Base-by-base conservation (phyloP, 2,329 filamentous ascomycete species). In the Geosmithia flava region DNA sequence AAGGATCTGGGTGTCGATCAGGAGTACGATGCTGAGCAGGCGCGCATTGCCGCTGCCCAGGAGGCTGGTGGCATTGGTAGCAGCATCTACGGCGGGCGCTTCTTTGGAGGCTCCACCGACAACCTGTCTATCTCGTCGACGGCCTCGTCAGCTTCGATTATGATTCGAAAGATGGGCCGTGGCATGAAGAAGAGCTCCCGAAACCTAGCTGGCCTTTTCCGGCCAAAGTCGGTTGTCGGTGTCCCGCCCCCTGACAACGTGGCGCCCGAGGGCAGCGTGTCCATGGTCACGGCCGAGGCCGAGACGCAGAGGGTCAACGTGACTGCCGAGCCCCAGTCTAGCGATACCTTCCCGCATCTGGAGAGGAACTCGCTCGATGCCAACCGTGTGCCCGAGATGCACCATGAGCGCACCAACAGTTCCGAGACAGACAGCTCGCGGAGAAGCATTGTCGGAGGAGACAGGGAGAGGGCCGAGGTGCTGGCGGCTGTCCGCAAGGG, bases 101-200 rank as follows among this genome's bases (percentile, higher is more conserved):
- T 91, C 53, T 96, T 97, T 61, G 79, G 83, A 16, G 85, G 88
- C 15, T 98, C 93, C 4, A 97, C 88, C 0, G 93, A 98, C 65
- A 97, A 97, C 56, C 68, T 98, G 43, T 94, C 88, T 15, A 88
- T 94, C 53, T 91, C 87, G 1, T 94, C 88, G 3, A 94, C 87
- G 10, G 87, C 87, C 19, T 94, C 88, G 7, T 94, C 87, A 19
- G 87, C 87, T 33, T 94, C 88, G 29, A 81, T 94, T 57, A 94
- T 94, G 87, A 85, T 98, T 55, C 82, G 93, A 47, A 98, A 98
- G 71, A 98, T 98, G 93, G 93, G 93, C 49, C 88, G 89, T 54
- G 90, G 91, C n/a, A 85, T 97, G 81, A 97, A 95, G 76, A 94
- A 93, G 67, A 84, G 88, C 47, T 85, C 85, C 17, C 79, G 90